phyloP scores from a whole-genome alignment of 2,329 filamentous ascomycete species.

The Fusarium avenaceum region DNA sequence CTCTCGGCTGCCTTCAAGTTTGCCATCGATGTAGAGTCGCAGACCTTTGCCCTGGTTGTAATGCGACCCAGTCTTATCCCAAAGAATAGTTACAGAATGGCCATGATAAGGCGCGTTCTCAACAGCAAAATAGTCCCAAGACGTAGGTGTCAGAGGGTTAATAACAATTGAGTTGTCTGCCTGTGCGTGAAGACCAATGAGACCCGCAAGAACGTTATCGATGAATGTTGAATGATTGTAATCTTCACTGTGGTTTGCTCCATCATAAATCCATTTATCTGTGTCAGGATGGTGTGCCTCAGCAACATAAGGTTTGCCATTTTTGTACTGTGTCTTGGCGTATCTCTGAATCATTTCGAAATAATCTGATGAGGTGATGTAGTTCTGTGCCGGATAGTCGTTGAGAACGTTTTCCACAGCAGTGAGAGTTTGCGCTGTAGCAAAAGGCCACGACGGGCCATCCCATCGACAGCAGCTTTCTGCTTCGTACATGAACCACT shows the following conservation, averaged over 20 bases:
- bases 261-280: slow-evolving; percentile 1
- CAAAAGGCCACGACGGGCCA: slow-evolving; percentile 7
- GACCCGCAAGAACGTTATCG: background rate
- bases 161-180: background rate
- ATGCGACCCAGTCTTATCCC: background rate
- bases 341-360: background rate
- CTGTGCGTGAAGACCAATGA: background rate
- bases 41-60: background rate
- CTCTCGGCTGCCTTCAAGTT: background rate
- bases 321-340: background rate
- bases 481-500: slow-evolving; percentile 7
- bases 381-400: background rate
- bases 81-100: background rate
- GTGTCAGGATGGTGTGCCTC: slow-evolving; percentile 10
- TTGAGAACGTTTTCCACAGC: background rate
- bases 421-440: background rate
- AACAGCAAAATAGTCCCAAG: background rate
- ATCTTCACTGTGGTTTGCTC: slow-evolving; percentile 9
- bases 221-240: slow-evolving; percentile 3
- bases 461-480: background rate
- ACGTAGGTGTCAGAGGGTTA: background rate
- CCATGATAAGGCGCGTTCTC: background rate
- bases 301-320: background rate
- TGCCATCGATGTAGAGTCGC: background rate
- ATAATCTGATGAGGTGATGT: background rate